Conservation (phyloP, 1,284 basidiomycete species). For the Schizophyllum amplum region DNA sequence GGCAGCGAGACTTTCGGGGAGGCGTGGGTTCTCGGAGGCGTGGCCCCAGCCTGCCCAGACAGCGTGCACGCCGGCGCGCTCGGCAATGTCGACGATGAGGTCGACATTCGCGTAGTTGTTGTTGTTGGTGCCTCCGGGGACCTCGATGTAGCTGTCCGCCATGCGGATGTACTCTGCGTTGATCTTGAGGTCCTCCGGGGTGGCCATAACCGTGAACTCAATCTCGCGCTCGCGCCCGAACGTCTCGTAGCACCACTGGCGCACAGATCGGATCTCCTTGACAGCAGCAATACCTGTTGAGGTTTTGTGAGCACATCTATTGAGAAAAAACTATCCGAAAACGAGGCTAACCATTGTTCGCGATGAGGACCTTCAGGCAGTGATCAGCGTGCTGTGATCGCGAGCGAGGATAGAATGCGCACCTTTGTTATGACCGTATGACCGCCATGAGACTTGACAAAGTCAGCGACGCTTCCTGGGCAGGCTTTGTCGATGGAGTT, state of each 20-base stretch:
- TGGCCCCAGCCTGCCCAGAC: constrained; percentile 99
- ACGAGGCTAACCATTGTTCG: constrained; percentile 79
- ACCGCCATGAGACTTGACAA: constrained; percentile 87
- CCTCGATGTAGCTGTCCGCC: constrained; percentile 99
- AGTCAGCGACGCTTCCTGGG: constrained; percentile 78
- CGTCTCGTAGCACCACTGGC: constrained; percentile 99
- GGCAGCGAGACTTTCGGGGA: constrained; percentile 91
- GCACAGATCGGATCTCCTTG: constrained; percentile 97
- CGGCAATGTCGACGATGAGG: constrained; percentile 97
- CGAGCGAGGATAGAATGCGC: constrained; percentile 14
- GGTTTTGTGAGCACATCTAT: constrained; percentile 16
- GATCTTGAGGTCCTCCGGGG: constrained; percentile 96
- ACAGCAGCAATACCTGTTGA: constrained; percentile 90
- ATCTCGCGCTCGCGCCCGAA: constrained; percentile 95
- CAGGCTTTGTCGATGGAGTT: constrained; percentile 85
- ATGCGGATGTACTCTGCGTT: constrained; percentile 99
- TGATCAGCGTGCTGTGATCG: background rate
- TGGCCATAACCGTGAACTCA: constrained; percentile 99
- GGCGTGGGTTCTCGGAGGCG: constrained; percentile 96
- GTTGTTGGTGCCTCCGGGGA: constrained; percentile 97
- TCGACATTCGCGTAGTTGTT: constrained; percentile 99
- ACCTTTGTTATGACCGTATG: constrained; percentile 99
- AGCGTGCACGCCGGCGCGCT: constrained; percentile 95
- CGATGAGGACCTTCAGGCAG: constrained; percentile 76
- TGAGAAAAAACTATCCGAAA: background rate